Base-by-base conservation (phyloP, 805 yeast species). In the Saccharomycopsis sp. region DNA sequence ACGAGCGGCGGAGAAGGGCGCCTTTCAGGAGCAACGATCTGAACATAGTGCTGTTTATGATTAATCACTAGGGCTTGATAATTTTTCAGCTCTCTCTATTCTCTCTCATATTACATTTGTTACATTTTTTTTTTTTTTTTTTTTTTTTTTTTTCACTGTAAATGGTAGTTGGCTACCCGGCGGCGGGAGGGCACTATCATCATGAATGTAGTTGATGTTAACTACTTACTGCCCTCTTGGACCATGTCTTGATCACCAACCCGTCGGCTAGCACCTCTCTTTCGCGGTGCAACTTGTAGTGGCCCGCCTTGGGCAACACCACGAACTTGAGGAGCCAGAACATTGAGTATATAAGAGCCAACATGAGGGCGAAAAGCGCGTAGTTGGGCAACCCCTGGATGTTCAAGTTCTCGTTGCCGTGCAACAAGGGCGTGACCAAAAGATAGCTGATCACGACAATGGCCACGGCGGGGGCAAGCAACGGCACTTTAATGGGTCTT, bases 401-500 rank as follows among this genome's bases (percentile, higher is more conserved):
- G 3, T 30, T 20, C 17, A 16, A 16, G 22, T 37, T 39, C n/a
- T 31, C 35, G 32, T 44, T 40, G 5, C 26, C 3, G 27, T 34
- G 17, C 19, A 43, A 39, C 4, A 45, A 36, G 8, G 50, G 48
- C 3, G 48, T 47, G 3, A 44, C 21, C 19, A 47, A 23, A 5
- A 47, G 8, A 13, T 46, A 46, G 5, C 21, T 29, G 12, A 42
- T 37, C 10, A 41, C 26, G 15, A 31, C 19, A 5, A 39, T 29
- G 4, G 44, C 45, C 10, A 44, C 41, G 5, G 38, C 33, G 3
- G 48, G 48, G 5, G 46, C 50, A 10, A 47, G 19, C 33, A 34
- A 31, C 4, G 43, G 41, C 10, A 39, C 50, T n/a, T 32, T 41
- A n/a, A 44, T 38, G 5, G 50, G 50, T 30, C 48, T 34, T 12